Percentiles rank a stretch among this genome's conserved stretches.
Evolutionary conservation across 2,329 filamentous ascomycete genomes (phyloP).

Genomic region (Alternaria angustiovoidea): DNA sequence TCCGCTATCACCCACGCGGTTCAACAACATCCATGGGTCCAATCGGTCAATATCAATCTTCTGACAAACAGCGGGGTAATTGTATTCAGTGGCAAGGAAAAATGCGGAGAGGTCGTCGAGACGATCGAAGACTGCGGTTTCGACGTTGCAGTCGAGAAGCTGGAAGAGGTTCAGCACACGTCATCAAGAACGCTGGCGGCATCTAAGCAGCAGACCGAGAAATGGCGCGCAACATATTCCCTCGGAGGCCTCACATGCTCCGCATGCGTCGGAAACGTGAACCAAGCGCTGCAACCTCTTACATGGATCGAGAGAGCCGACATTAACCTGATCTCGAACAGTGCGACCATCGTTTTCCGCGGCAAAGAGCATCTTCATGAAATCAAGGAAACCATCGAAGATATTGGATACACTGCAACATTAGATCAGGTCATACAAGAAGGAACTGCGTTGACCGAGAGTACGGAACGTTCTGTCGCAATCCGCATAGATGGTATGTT

Average conservation of each 20-base stretch:
- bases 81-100: slow-evolving; percentile 57
- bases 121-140: slow-evolving; percentile 61
- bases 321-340: slow-evolving; percentile 62
- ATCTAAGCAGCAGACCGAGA: slow-evolving; percentile 28
- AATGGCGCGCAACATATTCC: slow-evolving; percentile 56
- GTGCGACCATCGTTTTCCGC: slow-evolving; percentile 58
- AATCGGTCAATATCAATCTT: slow-evolving; percentile 59
- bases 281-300: slow-evolving; percentile 55
- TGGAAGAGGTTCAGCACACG: slow-evolving; percentile 30
- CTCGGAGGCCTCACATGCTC: slow-evolving; percentile 67
- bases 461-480: slow-evolving; percentile 41
- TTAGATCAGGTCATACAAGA: slow-evolving; percentile 43
- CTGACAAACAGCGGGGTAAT: slow-evolving; percentile 61
- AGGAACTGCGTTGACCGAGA: not conserved
- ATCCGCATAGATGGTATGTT: slow-evolving; percentile 56
- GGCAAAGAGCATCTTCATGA: slow-evolving; percentile 56
- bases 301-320: slow-evolving; percentile 58
- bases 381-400: slow-evolving; percentile 61
- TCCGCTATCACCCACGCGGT: slow-evolving; percentile 60
- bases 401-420: slow-evolving; percentile 53
- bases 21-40: slow-evolving; percentile 58
- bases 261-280: slow-evolving; percentile 62
- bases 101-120: slow-evolving; percentile 55
- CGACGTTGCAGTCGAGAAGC: slow-evolving; percentile 50
- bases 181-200: not conserved